Evolutionary conservation across 2,329 filamentous ascomycete genomes (phyloP).

Genomic region (Coniochaeta sp.): DNA sequence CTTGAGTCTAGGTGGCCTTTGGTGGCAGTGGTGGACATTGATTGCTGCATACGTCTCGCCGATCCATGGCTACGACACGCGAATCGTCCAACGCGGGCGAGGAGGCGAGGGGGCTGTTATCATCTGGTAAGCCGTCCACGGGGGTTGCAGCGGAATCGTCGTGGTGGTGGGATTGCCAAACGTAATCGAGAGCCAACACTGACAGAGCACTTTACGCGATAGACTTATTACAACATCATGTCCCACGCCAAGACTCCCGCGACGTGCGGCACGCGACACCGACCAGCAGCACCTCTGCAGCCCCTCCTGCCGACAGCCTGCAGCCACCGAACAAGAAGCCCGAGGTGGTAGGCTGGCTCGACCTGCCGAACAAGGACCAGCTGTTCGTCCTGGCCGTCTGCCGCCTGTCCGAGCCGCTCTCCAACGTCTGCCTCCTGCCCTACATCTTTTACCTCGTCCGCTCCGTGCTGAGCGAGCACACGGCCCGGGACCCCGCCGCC

Average conservation of each 20-base stretch:
- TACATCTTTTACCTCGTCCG: conserved; percentile 71
- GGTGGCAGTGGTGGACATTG: background rate
- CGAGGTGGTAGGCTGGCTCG: conserved; percentile 17
- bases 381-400: conserved; percentile 26
- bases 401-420: conserved; percentile 53
- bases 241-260: conserved; percentile 1
- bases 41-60: background rate
- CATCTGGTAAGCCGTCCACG: background rate
- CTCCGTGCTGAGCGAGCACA: conserved; percentile 39
- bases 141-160: background rate
- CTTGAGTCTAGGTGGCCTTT: background rate
- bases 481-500: background rate
- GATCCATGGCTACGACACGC: background rate
- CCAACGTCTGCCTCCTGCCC: conserved; percentile 57
- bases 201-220: background rate
- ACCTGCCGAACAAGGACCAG: conserved; percentile 29
- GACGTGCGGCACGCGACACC: background rate
- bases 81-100: background rate
- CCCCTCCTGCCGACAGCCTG: background rate
- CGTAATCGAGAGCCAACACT: background rate
- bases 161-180: background rate
- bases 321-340: conserved; percentile 5
- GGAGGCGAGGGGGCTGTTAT: background rate
- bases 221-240: no score
- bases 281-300: background rate